These are phyloP conservation scores for Testicularia cyperi DNA, from an alignment of 1,284 basidiomycete genomes.

Conservation along the genomic window DNA sequence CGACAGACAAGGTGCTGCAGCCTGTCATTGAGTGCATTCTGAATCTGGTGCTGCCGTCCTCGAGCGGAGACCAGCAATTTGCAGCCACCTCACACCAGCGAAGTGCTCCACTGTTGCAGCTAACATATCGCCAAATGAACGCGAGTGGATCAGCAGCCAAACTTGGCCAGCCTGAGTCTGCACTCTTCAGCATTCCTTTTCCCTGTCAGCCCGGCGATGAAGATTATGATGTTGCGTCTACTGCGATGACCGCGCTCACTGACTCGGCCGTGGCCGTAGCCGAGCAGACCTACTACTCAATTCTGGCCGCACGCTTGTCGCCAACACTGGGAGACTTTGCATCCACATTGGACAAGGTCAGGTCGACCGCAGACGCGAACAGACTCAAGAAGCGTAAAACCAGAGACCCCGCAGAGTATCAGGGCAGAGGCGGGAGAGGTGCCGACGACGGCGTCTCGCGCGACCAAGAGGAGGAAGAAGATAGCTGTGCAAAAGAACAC, in stretches of 20 bases:
- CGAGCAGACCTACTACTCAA: conserved; percentile 50
- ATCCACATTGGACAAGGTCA: conserved; percentile 55
- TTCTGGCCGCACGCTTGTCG: conserved; percentile 48
- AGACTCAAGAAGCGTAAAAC: conserved; percentile 64
- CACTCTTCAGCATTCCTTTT: conserved; percentile 18
- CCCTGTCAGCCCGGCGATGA: too few relatives aligned
- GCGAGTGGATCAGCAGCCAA: too few relatives aligned
- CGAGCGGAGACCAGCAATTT: too few relatives aligned
- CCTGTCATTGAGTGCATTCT: conserved; percentile 21
- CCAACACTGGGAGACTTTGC: background rate
- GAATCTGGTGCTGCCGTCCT: too few relatives aligned
- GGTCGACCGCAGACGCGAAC: conserved; percentile 65
- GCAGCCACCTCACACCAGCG: too few relatives aligned
- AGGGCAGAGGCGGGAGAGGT: conserved; percentile 40
- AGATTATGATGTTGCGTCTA: too few relatives aligned
- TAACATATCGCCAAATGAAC: conserved; percentile 18
- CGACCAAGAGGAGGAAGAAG: background rate
- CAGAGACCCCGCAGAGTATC: conserved; percentile 41
- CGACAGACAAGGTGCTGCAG: conserved; percentile 4
- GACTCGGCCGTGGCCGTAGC: conserved; percentile 17
- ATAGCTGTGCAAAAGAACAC: background rate
- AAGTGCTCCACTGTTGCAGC: conserved; percentile 21
- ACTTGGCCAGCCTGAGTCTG: too few relatives aligned
- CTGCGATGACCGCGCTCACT: conserved; percentile 16
- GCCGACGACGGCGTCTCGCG: conserved; percentile 29